These are phyloP conservation scores for Thozetella sp. DNA, from an alignment of 495 filamentous ascomycete species.

Conservation along the genomic window DNA sequence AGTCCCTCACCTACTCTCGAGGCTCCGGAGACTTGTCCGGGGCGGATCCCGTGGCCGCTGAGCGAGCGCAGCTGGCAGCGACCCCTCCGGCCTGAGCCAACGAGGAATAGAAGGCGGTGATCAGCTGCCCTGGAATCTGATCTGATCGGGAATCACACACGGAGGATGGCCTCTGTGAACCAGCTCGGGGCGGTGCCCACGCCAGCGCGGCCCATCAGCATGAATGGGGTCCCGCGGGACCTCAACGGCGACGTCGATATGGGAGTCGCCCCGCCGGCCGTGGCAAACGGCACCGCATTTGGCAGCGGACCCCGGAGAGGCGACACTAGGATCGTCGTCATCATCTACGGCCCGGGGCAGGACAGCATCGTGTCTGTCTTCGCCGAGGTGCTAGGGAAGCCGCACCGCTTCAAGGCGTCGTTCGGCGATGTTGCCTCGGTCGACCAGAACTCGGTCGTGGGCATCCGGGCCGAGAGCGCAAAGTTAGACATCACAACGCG, in stretches of 20 bases:
- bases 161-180: conserved; percentile 34
- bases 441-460: conserved; percentile 58
- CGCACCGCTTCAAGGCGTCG: conserved; percentile 55
- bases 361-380: conserved; percentile 68
- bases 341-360: conserved; percentile 62
- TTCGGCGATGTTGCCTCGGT: conserved; percentile 50
- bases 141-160: background rate
- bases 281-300: conserved; percentile 22
- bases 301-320: conserved; percentile 38
- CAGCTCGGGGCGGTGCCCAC: conserved; percentile 35
- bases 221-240: conserved; percentile 18
- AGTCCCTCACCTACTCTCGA: background rate
- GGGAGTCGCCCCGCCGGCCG: conserved; percentile 21
- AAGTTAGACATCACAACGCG: conserved; percentile 49
- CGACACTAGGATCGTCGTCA: conserved; percentile 57
- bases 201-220: conserved; percentile 30
- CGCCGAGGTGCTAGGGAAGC: conserved; percentile 70
- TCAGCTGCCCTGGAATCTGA: background rate
- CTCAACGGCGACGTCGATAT: conserved; percentile 24
- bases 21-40: background rate
- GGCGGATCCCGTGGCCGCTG: background rate
- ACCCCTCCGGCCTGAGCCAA: background rate
- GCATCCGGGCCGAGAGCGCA: conserved; percentile 55
- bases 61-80: background rate
- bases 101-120: background rate